These are phyloP conservation scores for Jackrogersella minutella DNA, from an alignment of 495 filamentous ascomycete genomes.

Conservation along the genomic window DNA sequence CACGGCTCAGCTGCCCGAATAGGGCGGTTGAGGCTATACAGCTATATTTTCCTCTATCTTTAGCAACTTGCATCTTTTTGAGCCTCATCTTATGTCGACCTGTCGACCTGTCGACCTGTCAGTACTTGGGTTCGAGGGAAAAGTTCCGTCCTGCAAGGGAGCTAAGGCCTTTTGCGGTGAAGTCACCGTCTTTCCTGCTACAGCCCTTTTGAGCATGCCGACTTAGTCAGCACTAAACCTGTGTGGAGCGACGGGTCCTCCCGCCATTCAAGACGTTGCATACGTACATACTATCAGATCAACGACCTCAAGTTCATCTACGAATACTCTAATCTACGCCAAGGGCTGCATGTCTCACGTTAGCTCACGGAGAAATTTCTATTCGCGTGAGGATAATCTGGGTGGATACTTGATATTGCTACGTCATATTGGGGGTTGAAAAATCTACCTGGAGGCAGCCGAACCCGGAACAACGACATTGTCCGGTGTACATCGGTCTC, in stretches of 20 bases:
- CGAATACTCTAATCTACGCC: slow-evolving; percentile 19
- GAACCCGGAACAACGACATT: neutral
- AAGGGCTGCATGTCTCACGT: slow-evolving; percentile 32
- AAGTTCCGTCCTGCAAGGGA: neutral
- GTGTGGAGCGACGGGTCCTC: slow-evolving; percentile 31
- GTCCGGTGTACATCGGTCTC: neutral
- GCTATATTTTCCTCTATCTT: slow-evolving; percentile 21
- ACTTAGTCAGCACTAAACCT: slow-evolving; percentile 27
- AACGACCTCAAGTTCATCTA: slow-evolving; percentile 15
- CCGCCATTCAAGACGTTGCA: slow-evolving; percentile 14
- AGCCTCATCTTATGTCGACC: slow-evolving; percentile 15
- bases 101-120: neutral
- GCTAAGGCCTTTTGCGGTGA: neutral
- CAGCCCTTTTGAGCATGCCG: neutral
- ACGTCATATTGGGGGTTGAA: slow-evolving; percentile 16
- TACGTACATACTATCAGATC: too few relatives aligned
- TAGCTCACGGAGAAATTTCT: slow-evolving; percentile 21
- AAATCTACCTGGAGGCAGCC: slow-evolving; percentile 19
- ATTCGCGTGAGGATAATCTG: neutral
- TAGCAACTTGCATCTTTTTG: slow-evolving; percentile 20
- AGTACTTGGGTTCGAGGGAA: neutral
- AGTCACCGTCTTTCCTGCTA: neutral
- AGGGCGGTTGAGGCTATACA: slow-evolving; percentile 37
- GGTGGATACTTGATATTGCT: neutral
- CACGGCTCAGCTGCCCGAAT: slow-evolving; percentile 36